Conservation (phyloP, 2,329 filamentous ascomycete species). For the Aspergillus japonicus region DNA sequence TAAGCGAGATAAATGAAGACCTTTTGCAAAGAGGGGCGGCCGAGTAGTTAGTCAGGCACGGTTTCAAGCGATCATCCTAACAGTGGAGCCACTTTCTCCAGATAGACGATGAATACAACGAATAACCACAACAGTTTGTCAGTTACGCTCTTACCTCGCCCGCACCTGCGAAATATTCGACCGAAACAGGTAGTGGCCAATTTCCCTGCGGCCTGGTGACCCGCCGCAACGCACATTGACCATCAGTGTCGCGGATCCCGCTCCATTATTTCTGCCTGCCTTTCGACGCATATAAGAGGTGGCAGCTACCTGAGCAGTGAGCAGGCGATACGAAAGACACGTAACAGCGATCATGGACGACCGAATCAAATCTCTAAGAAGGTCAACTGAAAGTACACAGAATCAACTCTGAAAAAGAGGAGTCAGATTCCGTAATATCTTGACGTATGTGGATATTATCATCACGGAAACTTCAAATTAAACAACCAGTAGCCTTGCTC, state of each 20-base stretch:
- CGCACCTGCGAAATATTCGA: neutral
- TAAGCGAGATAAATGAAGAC: constrained; percentile 12
- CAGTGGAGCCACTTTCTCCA: constrained; percentile 14
- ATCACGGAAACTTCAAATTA: constrained; percentile 1
- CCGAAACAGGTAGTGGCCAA: neutral
- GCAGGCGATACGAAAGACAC: neutral
- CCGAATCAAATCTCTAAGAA: neutral
- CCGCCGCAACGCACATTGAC: constrained; percentile 6
- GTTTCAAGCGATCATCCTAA: constrained; percentile 14
- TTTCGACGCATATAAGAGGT: too few species aligned
- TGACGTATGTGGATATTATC: constrained; percentile 4
- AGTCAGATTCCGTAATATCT: neutral
- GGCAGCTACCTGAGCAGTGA: neutral
- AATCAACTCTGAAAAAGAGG: neutral
- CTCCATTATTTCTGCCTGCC: neutral
- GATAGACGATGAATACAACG: constrained; percentile 3
- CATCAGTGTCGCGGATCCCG: neutral
- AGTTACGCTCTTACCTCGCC: neutral
- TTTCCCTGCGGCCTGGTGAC: constrained; percentile 6
- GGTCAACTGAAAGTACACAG: neutral
- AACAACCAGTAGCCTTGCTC: constrained; percentile 2
- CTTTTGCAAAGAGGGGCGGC: constrained; percentile 7
- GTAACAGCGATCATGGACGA: neutral
- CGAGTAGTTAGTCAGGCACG: constrained; percentile 15
- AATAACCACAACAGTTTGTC: neutral